Evolutionary conservation across 2,329 filamentous ascomycete genomes (phyloP), one percentile per base, ranked within the genome.

Genomic region (Daldinia sp.): DNA sequence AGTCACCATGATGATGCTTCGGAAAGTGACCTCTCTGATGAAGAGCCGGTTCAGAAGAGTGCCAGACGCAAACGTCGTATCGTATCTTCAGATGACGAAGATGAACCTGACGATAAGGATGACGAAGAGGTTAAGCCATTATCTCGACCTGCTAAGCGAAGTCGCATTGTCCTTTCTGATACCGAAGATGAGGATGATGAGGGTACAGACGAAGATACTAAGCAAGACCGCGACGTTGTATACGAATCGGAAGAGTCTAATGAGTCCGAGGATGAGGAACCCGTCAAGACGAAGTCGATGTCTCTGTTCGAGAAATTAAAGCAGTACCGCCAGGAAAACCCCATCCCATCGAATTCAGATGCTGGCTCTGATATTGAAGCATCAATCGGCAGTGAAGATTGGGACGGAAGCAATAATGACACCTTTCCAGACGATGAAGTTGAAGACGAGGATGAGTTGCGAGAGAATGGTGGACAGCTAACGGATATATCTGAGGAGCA

Each of bases 21-120:
- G 2, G 67, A 71, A 28, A 56, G 60, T 12, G 65, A 66, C 13
- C 56, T 44, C 9, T 53, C 59, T 6, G 72, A 71, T 18, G 69
- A 71, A 46, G 67, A 73, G 39, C 63, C 71, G 39, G 44, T 42
- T n/a, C 42, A 39, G 53, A 57, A 28, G 6, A 26, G 35, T 26
- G 42, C 6, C 23, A 66, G 69, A 58, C 63, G 18, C 6, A 75
- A 75, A 35, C 75, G 76, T 54, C 70, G 59, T 28, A 73, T 76
- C 15, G 62, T 77, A 23, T 73, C 70, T 58, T 77, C 75, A 0
- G 75, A 77, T 33, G 74, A 74, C 15, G 75, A 72, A 58, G 39
- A 68, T 18, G 69, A 68, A 12, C 33, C 65, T 33, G 69, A 70
- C 33, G 60, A 69, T 20, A 69, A 68, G 35, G 15, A 3, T 10